Evolutionary conservation across 176 grass and related monocot genomes (phyloP), one percentile per base, ranked within the genome.

Genomic region (Poa pratensis): DNA sequence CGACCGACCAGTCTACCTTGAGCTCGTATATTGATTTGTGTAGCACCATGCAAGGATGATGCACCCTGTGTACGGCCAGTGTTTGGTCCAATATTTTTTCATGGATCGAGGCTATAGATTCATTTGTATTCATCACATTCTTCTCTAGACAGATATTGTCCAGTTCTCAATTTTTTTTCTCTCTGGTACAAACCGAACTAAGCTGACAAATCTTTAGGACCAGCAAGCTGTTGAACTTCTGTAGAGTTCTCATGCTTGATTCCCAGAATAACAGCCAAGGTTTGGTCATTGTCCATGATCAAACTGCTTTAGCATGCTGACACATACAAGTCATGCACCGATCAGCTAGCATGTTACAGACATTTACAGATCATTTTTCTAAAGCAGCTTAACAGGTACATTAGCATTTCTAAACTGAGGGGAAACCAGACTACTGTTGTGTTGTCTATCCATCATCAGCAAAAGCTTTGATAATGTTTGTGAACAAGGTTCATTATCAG

Each of bases 21-120:
- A 83, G 80, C 73, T 50, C 34, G 66, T 80, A 60, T 87, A 80
- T 64, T 65, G 18, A 45, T 55, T 78, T 82, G 71, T 64, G 42
- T 72, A 46, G 64, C 79, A 72, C 81, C 22, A 70, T 59, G 59
- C 81, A 62, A 70, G 59, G 82, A 74, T 48, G 82, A 74, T 48
- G 51, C 39, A 39, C 37, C 68, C 18, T 67, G 28, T 84, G 85
- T 84, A 35, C 34, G 34, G 42, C 14, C 63, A 30, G 28, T 79
- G 37, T 40, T 68, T 22, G n/a, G 59, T 76, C 85, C 68, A 61
- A 42, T 66, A 45, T 87, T 83, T 90, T 57, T 74, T 39, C 60
- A 30, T 87, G 84, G 80, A 87, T 87, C 48, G 37, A 87, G 57
- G 74, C 68, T 84, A 87, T 80, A 79, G 79, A 51, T 90, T 87